Percentiles rank a stretch among this genome's conserved stretches.
These are phyloP conservation scores for Chytriomyces confervae DNA, from an alignment of 192 early-diverging fungal genomes.

Conservation along the genomic window DNA sequence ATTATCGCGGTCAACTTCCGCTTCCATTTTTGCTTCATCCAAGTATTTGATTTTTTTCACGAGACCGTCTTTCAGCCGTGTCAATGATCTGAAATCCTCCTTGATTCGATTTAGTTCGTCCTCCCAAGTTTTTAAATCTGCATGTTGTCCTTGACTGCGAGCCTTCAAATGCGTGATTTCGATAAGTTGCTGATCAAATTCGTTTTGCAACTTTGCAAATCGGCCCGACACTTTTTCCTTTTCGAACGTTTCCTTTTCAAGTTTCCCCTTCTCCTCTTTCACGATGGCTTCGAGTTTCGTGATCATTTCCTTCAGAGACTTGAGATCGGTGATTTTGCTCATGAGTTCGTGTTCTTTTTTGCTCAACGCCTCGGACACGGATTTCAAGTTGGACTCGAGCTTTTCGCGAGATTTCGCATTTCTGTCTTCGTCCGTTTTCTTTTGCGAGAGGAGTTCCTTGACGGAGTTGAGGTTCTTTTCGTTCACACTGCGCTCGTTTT, in stretches of 20 bases:
- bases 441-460: conserved; percentile 58
- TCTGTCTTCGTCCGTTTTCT: conserved; percentile 60
- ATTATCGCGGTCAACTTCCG: conserved; percentile 58
- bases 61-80: conserved; percentile 50
- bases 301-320: conserved; percentile 41
- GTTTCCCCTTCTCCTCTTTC: conserved; percentile 48
- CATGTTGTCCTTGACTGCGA: conserved; percentile 51
- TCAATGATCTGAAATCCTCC: conserved; percentile 50
- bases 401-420: conserved; percentile 54
- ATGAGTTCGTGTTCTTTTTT: conserved; percentile 53
- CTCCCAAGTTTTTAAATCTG: conserved; percentile 55
- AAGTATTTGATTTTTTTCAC: conserved; percentile 52
- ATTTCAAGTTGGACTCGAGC: conserved; percentile 47
- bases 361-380: conserved; percentile 30
- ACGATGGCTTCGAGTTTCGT: conserved; percentile 43
- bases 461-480: conserved; percentile 55
- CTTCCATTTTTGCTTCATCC: conserved; percentile 58
- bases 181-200: conserved; percentile 57
- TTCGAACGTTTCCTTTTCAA: conserved; percentile 45
- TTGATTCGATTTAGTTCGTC: conserved; percentile 51
- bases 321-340: conserved; percentile 43
- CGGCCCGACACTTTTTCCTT: conserved; percentile 43
- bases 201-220: conserved; percentile 47
- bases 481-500: conserved; percentile 36
- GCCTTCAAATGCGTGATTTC: conserved; percentile 44